These are phyloP conservation scores for Excoecaria cochinchinensis DNA, from an alignment of 345 rosid genomes.

Conservation along the genomic window DNA sequence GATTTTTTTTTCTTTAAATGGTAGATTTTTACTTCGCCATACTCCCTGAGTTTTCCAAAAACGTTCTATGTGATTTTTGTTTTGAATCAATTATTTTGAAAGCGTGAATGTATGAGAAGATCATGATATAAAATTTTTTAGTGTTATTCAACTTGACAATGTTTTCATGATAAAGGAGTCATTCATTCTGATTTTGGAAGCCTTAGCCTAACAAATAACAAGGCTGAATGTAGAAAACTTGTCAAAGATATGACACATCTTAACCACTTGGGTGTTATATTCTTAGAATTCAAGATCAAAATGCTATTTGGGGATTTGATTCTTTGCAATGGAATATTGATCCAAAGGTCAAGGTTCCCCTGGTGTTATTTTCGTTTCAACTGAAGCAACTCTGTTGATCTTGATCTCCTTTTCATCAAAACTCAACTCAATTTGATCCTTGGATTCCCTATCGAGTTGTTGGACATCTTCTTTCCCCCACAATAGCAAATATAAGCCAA, in stretches of 20 bases:
- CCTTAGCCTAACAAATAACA: too few relatives aligned
- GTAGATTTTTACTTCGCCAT: too few relatives aligned
- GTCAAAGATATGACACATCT: neutral
- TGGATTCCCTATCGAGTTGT: constrained; percentile 14
- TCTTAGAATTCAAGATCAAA: neutral
- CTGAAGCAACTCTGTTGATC: constrained; percentile 16
- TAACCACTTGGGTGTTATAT: neutral
- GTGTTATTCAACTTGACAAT: too few relatives aligned
- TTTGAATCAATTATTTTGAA: too few relatives aligned
- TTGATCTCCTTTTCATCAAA: constrained; percentile 13
- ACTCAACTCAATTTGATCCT: constrained; percentile 15
- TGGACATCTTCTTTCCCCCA: constrained; percentile 68
- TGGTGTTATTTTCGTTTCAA: constrained; percentile 12
- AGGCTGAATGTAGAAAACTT: too few relatives aligned
- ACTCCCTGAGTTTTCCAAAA: too few relatives aligned
- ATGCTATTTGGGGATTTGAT: neutral
- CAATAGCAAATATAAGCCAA: constrained; percentile 56
- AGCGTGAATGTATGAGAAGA: too few relatives aligned
- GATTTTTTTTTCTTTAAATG: too few relatives aligned
- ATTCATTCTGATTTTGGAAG: too few relatives aligned
- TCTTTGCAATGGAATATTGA: neutral
- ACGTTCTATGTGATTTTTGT: too few relatives aligned
- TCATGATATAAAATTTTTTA: too few relatives aligned
- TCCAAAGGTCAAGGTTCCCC: constrained; percentile 15
- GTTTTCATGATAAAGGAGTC: too few relatives aligned